Base-by-base conservation (phyloP, 1,284 basidiomycete genomes). In the Heterobasidion annosum region DNA sequence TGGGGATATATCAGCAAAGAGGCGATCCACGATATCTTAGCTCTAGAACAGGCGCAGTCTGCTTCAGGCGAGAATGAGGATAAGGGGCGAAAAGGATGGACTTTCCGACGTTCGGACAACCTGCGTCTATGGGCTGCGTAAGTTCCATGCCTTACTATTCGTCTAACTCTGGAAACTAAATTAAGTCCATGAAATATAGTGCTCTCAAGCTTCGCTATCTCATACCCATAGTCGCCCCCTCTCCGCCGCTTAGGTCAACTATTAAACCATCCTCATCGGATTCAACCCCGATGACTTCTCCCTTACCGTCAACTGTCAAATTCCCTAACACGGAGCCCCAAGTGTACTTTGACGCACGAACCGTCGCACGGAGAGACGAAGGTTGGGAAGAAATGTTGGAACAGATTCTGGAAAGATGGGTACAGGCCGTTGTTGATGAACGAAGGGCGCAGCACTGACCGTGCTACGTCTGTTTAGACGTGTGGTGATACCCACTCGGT, bases 1-100 rank as follows among this genome's bases (percentile, higher is more conserved):
- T 95, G 92, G 91, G 93, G 92, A 0, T 94, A 87, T 67, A 88
- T 95, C 54, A 86, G 78, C 54, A 71, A 77, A 34, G 81, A 86
- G 56, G 79, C 82, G 2, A 83, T 95, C 18, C 92, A 95, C 63
- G 87, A 91, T 62, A 82, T 93, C 46, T 68, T 83, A 18, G 72
- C 77, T 1, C 74, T 91, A 37, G 82, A 89, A 62, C 32, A 35
- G 33, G 67, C 46, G 13, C 34, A 37, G 16, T 37, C 48, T 10
- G 34, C 44, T 8, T 19, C 18, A 1, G 15, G 15, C n/a, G 48
- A 48, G 12, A 48, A 51, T 45, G 47, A 34, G 8, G 56, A 54
- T 43, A 59, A 50, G 19, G 49, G 48, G 6, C 69, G 54, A 25
- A 77, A 74, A 45, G 79, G 83, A 0, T 89, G 87, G 85, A 92